These are phyloP conservation scores for Nymphaea thermarum DNA, from an alignment of 164 flowering plant species.

Conservation along the genomic window DNA sequence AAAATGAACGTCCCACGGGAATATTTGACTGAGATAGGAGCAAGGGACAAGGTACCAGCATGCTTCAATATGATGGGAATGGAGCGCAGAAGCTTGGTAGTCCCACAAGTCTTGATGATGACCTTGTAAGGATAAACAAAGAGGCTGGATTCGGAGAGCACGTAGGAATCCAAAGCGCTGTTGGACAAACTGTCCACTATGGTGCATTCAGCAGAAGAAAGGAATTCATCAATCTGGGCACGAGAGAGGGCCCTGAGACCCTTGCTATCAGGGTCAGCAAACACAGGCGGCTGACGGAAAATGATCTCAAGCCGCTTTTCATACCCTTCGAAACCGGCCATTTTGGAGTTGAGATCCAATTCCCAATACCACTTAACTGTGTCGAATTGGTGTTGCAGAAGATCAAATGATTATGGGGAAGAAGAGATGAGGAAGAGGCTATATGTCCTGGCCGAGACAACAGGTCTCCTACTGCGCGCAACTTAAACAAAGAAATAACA, in stretches of 20 bases:
- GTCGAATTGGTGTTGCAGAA: not conserved
- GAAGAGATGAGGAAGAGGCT: not conserved
- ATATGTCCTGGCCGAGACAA: not conserved
- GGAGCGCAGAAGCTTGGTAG: slow-evolving; percentile 66
- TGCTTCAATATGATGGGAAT: slow-evolving; percentile 57
- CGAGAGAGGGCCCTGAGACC: slow-evolving; percentile 58
- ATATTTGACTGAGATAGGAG: slow-evolving; percentile 49
- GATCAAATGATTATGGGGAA: slow-evolving; percentile 2
- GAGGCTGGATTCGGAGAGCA: slow-evolving; percentile 87
- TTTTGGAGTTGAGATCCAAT: slow-evolving; percentile 25
- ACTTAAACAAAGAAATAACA: not conserved
- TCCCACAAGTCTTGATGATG: slow-evolving; percentile 82
- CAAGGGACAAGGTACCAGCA: slow-evolving; percentile 37
- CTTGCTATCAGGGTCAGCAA: slow-evolving; percentile 41
- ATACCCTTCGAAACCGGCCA: slow-evolving; percentile 79
- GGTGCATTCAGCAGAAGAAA: slow-evolving; percentile 69
- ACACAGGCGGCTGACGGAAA: slow-evolving; percentile 45
- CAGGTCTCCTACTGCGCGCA: not conserved
- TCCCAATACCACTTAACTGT: not conserved
- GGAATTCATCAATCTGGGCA: slow-evolving; percentile 57
- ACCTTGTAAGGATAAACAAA: slow-evolving; percentile 74
- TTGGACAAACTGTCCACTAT: slow-evolving; percentile 61
- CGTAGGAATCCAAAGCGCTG: slow-evolving; percentile 59
- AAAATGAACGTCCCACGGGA: slow-evolving; percentile 77
- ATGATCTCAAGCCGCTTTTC: slow-evolving; percentile 80